phyloP scores from a whole-genome alignment of 1,284 basidiomycete genomes.

The Xanthoconium separans region DNA sequence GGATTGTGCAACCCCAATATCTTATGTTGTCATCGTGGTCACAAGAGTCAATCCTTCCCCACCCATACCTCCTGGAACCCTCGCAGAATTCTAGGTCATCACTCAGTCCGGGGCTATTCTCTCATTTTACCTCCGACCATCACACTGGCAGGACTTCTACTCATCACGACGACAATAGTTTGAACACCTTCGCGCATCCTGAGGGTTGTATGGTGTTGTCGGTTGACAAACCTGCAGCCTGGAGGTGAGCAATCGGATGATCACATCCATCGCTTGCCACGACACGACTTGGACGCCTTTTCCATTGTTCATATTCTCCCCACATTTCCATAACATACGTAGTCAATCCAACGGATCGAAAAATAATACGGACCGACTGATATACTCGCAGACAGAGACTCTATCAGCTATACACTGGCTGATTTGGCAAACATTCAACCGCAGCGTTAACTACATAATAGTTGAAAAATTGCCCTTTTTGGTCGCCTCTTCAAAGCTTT shows the following conservation, averaged over 20 bases:
- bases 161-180: neutral
- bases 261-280: neutral
- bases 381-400: neutral
- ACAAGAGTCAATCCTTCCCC: neutral
- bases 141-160: neutral
- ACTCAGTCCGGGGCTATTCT: neutral
- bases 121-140: constrained; percentile 7
- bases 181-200: neutral
- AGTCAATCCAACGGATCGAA: neutral
- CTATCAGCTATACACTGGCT: neutral
- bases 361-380: neutral
- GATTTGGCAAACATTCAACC: neutral
- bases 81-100: neutral
- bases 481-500: neutral
- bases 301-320: neutral
- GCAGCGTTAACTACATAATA: too few species aligned
- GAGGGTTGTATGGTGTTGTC: constrained; percentile 6
- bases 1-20: neutral
- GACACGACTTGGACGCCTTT: neutral
- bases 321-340: neutral
- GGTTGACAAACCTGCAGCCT: constrained; percentile 1
- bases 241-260: constrained; percentile 2
- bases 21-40: constrained; percentile 6
- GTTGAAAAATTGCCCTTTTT: neutral
- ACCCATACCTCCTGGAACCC: neutral